Percentiles rank a stretch among this genome's conserved stretches.
phyloP scores from a whole-genome alignment of 2,329 filamentous ascomycete genomes.

The Exserohilum turcica region DNA sequence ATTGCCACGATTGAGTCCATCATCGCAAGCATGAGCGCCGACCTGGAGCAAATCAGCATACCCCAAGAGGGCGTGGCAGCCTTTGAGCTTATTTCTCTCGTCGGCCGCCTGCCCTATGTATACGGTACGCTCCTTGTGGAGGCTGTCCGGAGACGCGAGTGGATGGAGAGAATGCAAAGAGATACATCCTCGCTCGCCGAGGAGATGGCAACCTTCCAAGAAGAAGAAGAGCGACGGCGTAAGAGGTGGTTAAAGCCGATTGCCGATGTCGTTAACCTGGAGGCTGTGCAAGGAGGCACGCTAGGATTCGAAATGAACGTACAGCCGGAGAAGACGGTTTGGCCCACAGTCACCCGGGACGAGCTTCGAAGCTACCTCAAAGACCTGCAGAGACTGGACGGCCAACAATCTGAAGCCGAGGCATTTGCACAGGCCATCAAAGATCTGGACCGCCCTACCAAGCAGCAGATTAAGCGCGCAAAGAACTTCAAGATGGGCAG shows the following conservation, averaged over 20 bases:
- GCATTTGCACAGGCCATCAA: constrained; percentile 78
- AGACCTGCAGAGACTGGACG: constrained; percentile 66
- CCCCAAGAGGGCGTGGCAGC: constrained; percentile 77
- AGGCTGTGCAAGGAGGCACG: constrained; percentile 70
- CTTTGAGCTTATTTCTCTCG: constrained; percentile 78
- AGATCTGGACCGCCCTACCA: constrained; percentile 80
- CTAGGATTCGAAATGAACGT: constrained; percentile 84
- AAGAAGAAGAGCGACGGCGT: constrained; percentile 87
- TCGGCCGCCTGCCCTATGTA: constrained; percentile 82
- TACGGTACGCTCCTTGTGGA: constrained; percentile 91
- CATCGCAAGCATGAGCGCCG: constrained; percentile 72
- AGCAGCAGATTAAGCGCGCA: constrained; percentile 81
- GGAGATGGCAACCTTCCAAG: constrained; percentile 88
- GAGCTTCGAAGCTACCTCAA: constrained; percentile 78
- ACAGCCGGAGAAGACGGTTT: constrained; percentile 76
- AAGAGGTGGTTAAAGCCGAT: constrained; percentile 90
- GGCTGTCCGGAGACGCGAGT: constrained; percentile 83
- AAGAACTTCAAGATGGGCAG: constrained; percentile 98
- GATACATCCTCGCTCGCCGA: constrained; percentile 89
- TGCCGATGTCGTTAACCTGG: constrained; percentile 71
- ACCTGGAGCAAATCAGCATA: constrained; percentile 72
- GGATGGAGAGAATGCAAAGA: constrained; percentile 84
- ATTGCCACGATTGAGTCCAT: constrained; percentile 80
- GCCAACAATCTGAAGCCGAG: constrained; percentile 68
- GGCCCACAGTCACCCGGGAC: constrained; percentile 76